These are phyloP conservation scores for Tylopilus balloui DNA, from an alignment of 768 basidiomycete genomes.

Conservation along the genomic window DNA sequence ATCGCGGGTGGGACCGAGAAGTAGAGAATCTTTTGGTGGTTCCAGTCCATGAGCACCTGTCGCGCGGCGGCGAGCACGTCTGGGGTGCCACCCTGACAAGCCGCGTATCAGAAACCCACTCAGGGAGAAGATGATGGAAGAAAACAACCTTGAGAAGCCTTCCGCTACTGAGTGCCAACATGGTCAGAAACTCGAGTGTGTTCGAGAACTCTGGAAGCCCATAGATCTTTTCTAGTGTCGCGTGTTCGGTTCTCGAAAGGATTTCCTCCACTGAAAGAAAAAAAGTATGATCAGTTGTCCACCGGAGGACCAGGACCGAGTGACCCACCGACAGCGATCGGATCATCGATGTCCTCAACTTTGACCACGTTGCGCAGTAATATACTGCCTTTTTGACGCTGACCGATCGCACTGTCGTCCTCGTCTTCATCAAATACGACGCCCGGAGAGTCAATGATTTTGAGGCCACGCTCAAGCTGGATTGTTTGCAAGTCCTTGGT, in stretches of 20 bases:
- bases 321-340: constrained; percentile 75
- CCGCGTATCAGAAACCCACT: not conserved
- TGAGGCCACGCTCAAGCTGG: constrained; percentile 87
- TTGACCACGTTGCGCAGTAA: constrained; percentile 85
- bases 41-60: constrained; percentile 87
- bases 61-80: constrained; percentile 81
- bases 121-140: not conserved
- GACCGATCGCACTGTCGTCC: constrained; percentile 41
- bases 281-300: not conserved
- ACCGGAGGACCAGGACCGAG: not conserved
- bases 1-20: constrained; percentile 73
- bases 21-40: constrained; percentile 92
- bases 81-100: constrained; percentile 77
- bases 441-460: constrained; percentile 93
- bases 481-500: constrained; percentile 90
- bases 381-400: constrained; percentile 50
- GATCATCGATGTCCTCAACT: constrained; percentile 88
- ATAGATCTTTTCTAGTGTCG: constrained; percentile 81
- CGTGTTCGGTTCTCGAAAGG: constrained; percentile 60
- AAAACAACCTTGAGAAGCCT: constrained; percentile 69
- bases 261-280: constrained; percentile 76
- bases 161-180: constrained; percentile 80
- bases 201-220: constrained; percentile 70
- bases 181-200: constrained; percentile 82
- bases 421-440: constrained; percentile 92